Evolutionary conservation across 2,329 filamentous ascomycete species (phyloP), one percentile per base, ranked within the genome.

Genomic region (Sporothrix schenckii): DNA sequence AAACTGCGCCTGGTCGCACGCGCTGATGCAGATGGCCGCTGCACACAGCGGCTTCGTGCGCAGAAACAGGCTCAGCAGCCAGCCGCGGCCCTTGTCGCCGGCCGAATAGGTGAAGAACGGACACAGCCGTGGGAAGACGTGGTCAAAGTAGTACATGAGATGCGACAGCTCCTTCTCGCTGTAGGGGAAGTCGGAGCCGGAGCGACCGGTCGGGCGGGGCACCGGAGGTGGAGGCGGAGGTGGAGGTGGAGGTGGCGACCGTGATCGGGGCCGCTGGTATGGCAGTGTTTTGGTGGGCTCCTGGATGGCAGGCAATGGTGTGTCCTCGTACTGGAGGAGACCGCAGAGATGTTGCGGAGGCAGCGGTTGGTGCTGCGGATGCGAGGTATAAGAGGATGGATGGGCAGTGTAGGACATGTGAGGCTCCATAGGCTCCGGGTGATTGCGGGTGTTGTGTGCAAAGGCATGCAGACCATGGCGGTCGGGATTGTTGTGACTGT

Each of bases 81-180:
- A 71, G 66, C 70, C 70, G 6, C 70, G 70, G 58, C 70, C 70
- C 39, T 68, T 56, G 60, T 71, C 70, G 60, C 66, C 70, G 21
- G 70, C 70, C 19, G 41, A 66, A 52, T 69, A 71, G 10, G 21
- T 34, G 21, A 71, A 71, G n/a, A 71, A 69, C 5, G 70, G 70
- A 3, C 39, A 49, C 13, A 71, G 21, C 11, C 70, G 70, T 19
- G 67, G 66, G 58, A 71, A 71, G 24, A 71, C 66, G 19, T 71
- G 70, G 66, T 71, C 70, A 41, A 71, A 71, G 66, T 71, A 71
- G 60, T 71, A 71, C 66, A 71, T 71, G 27, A 71, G 58, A 41
- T 69, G 27, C 0, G 58, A 66, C 4, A 71, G n/a, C 27, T 71
- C 70, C 1, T 53, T 66, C 30, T 71, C 70, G 66, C 66, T 71